phyloP scores from a whole-genome alignment of 345 rosid genomes.

The Streptanthus diversifolius region DNA sequence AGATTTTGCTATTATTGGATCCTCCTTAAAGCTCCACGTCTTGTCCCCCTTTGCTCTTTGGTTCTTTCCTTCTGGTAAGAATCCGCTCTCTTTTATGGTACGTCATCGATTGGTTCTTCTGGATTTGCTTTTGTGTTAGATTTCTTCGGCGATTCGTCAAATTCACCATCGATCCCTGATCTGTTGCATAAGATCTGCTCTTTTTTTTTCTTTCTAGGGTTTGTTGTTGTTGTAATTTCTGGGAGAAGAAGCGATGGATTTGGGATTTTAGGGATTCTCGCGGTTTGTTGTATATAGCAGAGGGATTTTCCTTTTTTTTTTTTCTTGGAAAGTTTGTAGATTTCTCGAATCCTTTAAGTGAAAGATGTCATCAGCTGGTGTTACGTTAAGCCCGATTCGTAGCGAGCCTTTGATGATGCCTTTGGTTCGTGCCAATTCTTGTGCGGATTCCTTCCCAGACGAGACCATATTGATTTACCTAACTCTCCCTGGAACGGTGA shows the following conservation, averaged over 20 bases:
- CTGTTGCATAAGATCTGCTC: conserved; percentile 11
- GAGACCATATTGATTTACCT: conserved; percentile 58
- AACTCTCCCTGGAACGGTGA: conserved; percentile 33
- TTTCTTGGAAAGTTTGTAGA: background rate
- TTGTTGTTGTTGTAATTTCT: background rate
- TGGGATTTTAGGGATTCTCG: conserved; percentile 21
- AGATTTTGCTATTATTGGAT: conserved; percentile 22
- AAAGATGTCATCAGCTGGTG: conserved; percentile 59
- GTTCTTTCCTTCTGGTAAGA: conserved; percentile 38
- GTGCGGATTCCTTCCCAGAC: conserved; percentile 18
- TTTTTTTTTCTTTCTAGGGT: background rate
- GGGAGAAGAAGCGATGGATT: conserved; percentile 19
- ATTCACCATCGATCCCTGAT: background rate
- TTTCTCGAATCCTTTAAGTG: background rate
- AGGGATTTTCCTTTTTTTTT: conserved; percentile 10
- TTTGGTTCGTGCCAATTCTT: conserved; percentile 24
- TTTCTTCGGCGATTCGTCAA: background rate
- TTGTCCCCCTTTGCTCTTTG: conserved; percentile 16
- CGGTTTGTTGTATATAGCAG: conserved; percentile 12
- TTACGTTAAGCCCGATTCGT: conserved; percentile 41
- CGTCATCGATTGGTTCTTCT: conserved; percentile 2
- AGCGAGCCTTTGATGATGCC: conserved; percentile 37
- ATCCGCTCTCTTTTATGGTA: conserved; percentile 28
- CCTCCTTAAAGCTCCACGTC: conserved; percentile 24
- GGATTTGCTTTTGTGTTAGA: background rate